Evolutionary conservation across 108 stramenopile genomes (phyloP).

Genomic region (Stephanodiscus minutulus): DNA sequence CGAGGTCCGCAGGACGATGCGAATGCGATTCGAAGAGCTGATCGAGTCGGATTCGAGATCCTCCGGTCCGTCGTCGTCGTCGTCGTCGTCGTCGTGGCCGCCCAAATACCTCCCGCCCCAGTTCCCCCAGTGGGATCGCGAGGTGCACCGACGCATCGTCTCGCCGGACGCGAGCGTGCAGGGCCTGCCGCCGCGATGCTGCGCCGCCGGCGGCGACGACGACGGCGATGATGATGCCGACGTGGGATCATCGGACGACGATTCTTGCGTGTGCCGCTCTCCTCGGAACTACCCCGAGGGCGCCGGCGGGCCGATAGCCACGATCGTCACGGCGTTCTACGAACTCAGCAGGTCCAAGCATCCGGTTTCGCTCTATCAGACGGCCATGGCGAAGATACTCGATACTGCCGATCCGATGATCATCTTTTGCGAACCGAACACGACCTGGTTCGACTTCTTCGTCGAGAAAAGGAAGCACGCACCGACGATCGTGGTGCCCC

Average conservation of each 20-base stretch:
- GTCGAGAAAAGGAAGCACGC: conserved; percentile 41
- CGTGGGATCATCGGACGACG: too few relatives aligned
- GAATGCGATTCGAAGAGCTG: conserved; percentile 29
- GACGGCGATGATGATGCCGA: conserved; percentile 34
- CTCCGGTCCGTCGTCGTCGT: too few relatives aligned
- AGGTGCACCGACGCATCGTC: conserved; percentile 31
- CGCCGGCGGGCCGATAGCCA: conserved; percentile 23
- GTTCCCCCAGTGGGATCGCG: conserved; percentile 52
- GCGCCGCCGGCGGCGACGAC: conserved; percentile 29
- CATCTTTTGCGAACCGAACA: conserved; percentile 51
- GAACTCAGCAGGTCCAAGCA: conserved; percentile 54
- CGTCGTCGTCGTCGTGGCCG: too few relatives aligned
- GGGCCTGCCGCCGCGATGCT: conserved; percentile 47
- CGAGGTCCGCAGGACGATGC: conserved; percentile 23
- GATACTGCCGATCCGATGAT: conserved; percentile 52
- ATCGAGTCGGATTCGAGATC: conserved; percentile 26
- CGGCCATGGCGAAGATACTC: conserved; percentile 26
- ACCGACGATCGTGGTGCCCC: conserved; percentile 49
- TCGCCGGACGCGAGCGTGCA: conserved; percentile 8
- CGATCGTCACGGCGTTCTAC: conserved; percentile 52
- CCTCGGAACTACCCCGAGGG: conserved; percentile 43
- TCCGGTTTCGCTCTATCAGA: conserved; percentile 44
- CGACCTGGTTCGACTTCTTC: conserved; percentile 43
- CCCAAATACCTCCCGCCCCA: conserved; percentile 49
- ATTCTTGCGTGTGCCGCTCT: conserved; percentile 45